phyloP scores from a whole-genome alignment of 148 eudicot genomes.

The Selenicereus undatus region DNA sequence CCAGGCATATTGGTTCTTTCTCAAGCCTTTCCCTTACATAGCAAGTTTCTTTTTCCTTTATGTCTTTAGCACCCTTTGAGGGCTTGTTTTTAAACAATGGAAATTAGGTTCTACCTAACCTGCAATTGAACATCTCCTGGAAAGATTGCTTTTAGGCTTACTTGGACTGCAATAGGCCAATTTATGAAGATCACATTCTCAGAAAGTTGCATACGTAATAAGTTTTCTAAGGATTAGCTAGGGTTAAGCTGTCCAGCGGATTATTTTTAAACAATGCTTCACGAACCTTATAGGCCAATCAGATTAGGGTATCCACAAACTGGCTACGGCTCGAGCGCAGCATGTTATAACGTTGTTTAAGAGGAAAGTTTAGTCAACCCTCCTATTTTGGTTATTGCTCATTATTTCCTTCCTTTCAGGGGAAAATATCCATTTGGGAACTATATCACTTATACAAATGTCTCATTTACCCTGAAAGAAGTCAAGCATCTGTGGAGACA shows the following conservation, averaged over 20 bases:
- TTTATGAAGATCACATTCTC: neutral
- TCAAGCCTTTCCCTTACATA: slow-evolving; percentile 52
- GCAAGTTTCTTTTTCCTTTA: neutral
- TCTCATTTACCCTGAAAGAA: slow-evolving; percentile 66
- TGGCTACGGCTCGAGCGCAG: neutral
- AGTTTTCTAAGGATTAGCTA: neutral
- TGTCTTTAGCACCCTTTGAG: neutral
- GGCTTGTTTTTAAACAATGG: neutral
- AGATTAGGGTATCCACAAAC: slow-evolving; percentile 2
- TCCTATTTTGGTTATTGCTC: slow-evolving; percentile 11
- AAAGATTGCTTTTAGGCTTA: neutral
- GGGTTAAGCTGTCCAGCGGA: neutral
- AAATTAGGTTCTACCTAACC: neutral
- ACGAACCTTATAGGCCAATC: neutral
- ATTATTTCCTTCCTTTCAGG: slow-evolving; percentile 38
- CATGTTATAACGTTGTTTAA: neutral
- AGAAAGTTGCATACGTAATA: neutral
- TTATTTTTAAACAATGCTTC: neutral
- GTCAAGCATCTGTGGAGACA: slow-evolving; percentile 83
- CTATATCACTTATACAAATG: slow-evolving; percentile 64
- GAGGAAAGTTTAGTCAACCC: neutral
- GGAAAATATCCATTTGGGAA: slow-evolving; percentile 87
- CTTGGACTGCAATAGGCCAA: neutral
- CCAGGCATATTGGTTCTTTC: slow-evolving; percentile 96
- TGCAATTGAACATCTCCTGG: neutral